Percentiles rank a stretch among this genome's conserved stretches.
Conservation (phyloP, 2,329 filamentous ascomycete genomes). For the Trichoderma brevicompactum region DNA sequence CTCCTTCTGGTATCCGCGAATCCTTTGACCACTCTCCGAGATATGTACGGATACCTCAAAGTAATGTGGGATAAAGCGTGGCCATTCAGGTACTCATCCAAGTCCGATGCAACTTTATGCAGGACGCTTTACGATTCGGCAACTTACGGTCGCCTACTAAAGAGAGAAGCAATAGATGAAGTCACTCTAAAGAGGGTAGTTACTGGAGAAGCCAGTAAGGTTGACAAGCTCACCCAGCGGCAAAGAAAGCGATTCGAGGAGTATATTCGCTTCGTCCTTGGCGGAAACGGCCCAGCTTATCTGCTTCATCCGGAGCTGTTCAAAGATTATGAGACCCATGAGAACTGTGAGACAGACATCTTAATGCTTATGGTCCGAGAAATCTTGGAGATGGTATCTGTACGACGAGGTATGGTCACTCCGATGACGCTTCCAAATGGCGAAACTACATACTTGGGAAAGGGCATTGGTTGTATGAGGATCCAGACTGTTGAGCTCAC, state of each 20-base stretch:
- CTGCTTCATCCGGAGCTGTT: background rate
- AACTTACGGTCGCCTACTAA: background rate
- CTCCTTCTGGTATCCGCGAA: background rate
- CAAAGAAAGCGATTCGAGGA: background rate
- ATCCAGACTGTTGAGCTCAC: background rate
- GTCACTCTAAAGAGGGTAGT: background rate
- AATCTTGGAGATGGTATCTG: background rate
- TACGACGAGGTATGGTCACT: background rate
- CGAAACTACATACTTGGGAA: background rate
- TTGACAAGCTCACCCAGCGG: background rate
- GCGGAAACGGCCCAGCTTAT: background rate
- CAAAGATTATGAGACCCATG: background rate
- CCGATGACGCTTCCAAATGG: background rate
- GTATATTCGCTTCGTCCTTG: background rate
- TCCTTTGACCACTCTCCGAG: background rate
- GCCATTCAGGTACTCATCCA: background rate
- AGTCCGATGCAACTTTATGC: background rate
- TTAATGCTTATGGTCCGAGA: background rate
- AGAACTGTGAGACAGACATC: too few species aligned
- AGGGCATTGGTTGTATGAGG: background rate
- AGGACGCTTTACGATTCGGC: background rate
- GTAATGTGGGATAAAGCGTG: background rate
- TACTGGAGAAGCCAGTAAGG: background rate
- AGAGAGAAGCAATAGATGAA: too few species aligned
- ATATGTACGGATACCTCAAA: background rate